Conservation (phyloP, 140 eudicot genomes). For the Ambrosia hybrid region DNA sequence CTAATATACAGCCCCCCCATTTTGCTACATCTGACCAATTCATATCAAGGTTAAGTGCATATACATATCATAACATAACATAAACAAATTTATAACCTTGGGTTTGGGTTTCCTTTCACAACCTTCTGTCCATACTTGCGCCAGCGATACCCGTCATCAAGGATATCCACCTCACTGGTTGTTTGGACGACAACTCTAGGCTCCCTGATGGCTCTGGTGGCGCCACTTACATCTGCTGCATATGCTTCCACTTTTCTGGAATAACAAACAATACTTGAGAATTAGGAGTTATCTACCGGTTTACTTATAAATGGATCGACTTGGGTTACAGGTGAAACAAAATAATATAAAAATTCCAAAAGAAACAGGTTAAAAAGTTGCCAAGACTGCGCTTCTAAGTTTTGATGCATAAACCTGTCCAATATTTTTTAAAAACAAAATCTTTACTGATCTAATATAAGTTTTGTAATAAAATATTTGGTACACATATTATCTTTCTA, state of each 20-base stretch:
- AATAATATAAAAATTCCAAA: not conserved
- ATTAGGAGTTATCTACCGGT: not conserved
- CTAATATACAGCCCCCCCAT: not conserved
- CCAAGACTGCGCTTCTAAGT: not conserved
- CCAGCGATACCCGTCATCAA: too few species aligned
- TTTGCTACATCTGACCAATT: not conserved
- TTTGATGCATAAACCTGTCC: not conserved
- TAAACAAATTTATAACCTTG: conserved; percentile 55
- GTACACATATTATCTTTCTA: not conserved
- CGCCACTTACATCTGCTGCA: conserved; percentile 78
- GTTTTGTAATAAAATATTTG: not conserved
- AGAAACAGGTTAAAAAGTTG: not conserved
- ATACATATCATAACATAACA: too few species aligned
- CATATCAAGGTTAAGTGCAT: conserved; percentile 5
- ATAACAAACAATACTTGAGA: not conserved
- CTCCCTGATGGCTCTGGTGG: conserved; percentile 83
- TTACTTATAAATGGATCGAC: not conserved
- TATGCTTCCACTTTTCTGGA: conserved; percentile 72
- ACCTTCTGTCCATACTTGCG: conserved; percentile 94
- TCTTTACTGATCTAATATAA: not conserved
- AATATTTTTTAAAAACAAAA: not conserved
- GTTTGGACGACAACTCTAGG: conserved; percentile 95
- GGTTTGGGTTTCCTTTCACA: conserved; percentile 94
- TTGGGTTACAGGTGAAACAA: not conserved
- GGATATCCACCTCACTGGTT: conserved; percentile 91